Conservation (phyloP, 1,139 yeast genomes). For the Yamadazyma songkhlaensis region DNA sequence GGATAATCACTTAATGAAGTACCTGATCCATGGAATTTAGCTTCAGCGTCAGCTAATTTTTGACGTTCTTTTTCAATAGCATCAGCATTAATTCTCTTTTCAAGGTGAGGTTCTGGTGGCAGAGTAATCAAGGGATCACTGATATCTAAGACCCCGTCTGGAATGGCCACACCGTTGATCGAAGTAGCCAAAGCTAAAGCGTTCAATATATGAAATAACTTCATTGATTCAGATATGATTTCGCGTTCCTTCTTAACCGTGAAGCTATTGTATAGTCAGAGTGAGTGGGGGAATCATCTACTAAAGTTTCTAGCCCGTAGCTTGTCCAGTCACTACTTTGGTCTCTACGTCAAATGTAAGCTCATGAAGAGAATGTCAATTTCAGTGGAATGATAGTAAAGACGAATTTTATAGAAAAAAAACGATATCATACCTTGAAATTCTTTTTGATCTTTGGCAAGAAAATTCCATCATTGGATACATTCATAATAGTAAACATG, state of each 20-base stretch:
- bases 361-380: conserved; percentile 1
- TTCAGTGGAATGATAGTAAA: conserved; percentile 7
- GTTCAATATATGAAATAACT: not conserved
- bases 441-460: conserved; percentile 35
- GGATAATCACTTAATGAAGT: conserved; percentile 21
- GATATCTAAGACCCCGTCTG: not conserved
- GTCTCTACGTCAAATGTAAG: too few species aligned
- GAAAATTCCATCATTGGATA: conserved; percentile 45
- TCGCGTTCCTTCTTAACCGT: conserved; percentile 4
- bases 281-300: too few species aligned
- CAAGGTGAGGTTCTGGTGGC: conserved; percentile 10
- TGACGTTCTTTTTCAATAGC: conserved; percentile 33
- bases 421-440: conserved; percentile 5
- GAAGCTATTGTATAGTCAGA: not conserved
- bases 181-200: not conserved
- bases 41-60: conserved; percentile 11
- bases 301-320: too few species aligned
- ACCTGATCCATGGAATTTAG: conserved; percentile 10
- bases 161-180: not conserved
- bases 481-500: conserved; percentile 34
- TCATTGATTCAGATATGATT: conserved; percentile 1
- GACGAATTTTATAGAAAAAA: conserved; percentile 4
- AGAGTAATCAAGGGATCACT: conserved; percentile 4
- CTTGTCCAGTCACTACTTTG: too few species aligned
- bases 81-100: conserved; percentile 31